These are phyloP conservation scores for Stevia rebaudiana DNA, from an alignment of 140 eudicot species.

Conservation along the genomic window DNA sequence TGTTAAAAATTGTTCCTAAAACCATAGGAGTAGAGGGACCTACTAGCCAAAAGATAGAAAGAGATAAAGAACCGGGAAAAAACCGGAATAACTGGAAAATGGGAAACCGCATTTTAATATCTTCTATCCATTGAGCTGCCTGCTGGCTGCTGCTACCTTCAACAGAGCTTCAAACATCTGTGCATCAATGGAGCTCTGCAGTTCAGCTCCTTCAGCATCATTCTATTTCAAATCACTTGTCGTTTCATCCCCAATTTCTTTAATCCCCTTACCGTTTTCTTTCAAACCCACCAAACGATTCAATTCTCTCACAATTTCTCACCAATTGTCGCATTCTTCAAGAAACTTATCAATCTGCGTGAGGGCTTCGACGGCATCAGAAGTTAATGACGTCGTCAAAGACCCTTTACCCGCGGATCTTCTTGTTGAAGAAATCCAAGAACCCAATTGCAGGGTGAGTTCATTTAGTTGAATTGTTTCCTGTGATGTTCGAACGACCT, in stretches of 20 bases:
- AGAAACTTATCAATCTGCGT: constrained; percentile 18
- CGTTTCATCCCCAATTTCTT: constrained; percentile 27
- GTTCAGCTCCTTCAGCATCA: constrained; percentile 27
- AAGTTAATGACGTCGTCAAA: constrained; percentile 24
- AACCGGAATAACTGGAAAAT: not conserved
- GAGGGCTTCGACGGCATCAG: constrained; percentile 39
- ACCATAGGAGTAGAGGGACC: not conserved
- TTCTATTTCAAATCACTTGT: constrained; percentile 6
- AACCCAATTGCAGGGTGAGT: constrained; percentile 76
- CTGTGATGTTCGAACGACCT: not conserved
- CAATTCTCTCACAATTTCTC: constrained; percentile 28
- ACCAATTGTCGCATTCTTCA: constrained; percentile 29
- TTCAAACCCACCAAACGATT: constrained; percentile 13
- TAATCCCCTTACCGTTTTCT: constrained; percentile 15
- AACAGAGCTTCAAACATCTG: constrained; percentile 14
- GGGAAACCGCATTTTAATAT: not conserved
- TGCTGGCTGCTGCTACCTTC: constrained; percentile 15
- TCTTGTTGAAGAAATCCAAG: constrained; percentile 47
- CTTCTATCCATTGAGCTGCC: constrained; percentile 27
- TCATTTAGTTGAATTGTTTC: not conserved
- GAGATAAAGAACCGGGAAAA: not conserved
- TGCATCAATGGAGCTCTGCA: constrained; percentile 46
- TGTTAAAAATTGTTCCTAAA: too few relatives aligned
- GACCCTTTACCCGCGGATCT: constrained; percentile 78
- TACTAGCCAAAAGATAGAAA: not conserved